These are phyloP conservation scores for Colletotrichum magnum DNA, from an alignment of 2,329 filamentous ascomycete species.

Conservation along the genomic window DNA sequence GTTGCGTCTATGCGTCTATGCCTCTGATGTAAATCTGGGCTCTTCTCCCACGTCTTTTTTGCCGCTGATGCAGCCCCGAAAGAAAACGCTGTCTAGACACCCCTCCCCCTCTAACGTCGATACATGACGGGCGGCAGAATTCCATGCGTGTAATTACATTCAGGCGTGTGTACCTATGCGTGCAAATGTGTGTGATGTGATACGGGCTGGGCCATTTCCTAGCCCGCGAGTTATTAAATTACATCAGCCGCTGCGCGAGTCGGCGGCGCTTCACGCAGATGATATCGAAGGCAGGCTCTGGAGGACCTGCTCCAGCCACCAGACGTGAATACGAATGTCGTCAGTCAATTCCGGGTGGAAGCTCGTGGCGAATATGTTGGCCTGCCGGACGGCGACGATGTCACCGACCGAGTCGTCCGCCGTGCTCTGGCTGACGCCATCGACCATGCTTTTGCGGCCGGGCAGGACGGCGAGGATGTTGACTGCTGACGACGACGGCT, in stretches of 20 bases:
- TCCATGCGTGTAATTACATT: too few relatives aligned
- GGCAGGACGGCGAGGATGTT: slow-evolving; percentile 68
- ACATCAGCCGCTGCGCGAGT: neutral
- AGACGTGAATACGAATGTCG: slow-evolving; percentile 89
- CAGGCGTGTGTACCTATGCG: too few relatives aligned
- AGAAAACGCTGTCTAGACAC: neutral
- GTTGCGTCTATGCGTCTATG: slow-evolving; percentile 34
- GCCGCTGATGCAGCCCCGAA: neutral
- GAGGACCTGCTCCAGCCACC: slow-evolving; percentile 84
- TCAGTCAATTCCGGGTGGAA: slow-evolving; percentile 95
- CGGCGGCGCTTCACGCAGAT: slow-evolving; percentile 18
- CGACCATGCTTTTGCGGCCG: slow-evolving; percentile 53
- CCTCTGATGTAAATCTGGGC: slow-evolving; percentile 18
- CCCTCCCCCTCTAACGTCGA: neutral
- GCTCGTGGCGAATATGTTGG: slow-evolving; percentile 93
- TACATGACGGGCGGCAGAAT: neutral
- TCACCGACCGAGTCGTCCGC: slow-evolving; percentile 69
- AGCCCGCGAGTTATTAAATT: slow-evolving; percentile 6
- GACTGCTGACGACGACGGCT: slow-evolving; percentile 51
- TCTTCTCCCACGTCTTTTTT: neutral
- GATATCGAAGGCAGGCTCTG: slow-evolving; percentile 13
- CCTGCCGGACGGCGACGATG: slow-evolving; percentile 90
- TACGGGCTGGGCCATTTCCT: neutral
- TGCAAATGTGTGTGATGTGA: neutral
- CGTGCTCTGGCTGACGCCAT: slow-evolving; percentile 53